Base-by-base conservation (phyloP, 208 protist species). In the Wallacemonas sp. region DNA sequence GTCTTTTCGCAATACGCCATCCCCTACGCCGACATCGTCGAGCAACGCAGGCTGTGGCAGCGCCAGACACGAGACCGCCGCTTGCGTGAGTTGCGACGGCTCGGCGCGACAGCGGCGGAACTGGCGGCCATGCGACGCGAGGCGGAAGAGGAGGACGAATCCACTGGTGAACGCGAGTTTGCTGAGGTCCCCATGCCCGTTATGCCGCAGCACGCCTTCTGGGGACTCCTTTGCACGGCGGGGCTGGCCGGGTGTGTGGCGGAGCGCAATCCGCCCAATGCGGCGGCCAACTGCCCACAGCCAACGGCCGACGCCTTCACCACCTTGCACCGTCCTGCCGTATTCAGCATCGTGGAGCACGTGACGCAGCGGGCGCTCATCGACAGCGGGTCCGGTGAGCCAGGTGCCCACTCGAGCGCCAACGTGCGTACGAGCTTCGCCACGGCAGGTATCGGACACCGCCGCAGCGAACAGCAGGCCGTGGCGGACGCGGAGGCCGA, bases 281-380 rank as follows among this genome's bases (percentile, higher is more conserved):
- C 15, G 24, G 36, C 22, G 0, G 6, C 55, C 4, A 13, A 46
- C n/a, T 57, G 50, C 30, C 30, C 19, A 13, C 50, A 57, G 50
- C 4, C 73, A 44, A 26, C 62, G 62, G 27, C 17, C 68, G 22
- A 41, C 4, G 60, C 46, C 29, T 30, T 66, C 26, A 46, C 65
- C 30, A 82, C 80, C 60, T 63, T 89, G 34, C 80, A 93, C 54
- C 87, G 87, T 13, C 73, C 68, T 1, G 73, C 75, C 1, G 83
- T 93, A 0, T 78, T 80, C 33, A 79, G 75, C 45, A 77, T 93
- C 59, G 45, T 87, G 38, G 83, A 84, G 65, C 68, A 83, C 24
- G 83, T 85, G 12, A 64, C 64, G 13, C 73, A 77, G 22, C 32
- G 60, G 38, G 37, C 17, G 26, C 41, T 69, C 12, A 12, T 32